phyloP scores from a whole-genome alignment of 441 rosid genomes.

The Arabidopsis hybrid region DNA sequence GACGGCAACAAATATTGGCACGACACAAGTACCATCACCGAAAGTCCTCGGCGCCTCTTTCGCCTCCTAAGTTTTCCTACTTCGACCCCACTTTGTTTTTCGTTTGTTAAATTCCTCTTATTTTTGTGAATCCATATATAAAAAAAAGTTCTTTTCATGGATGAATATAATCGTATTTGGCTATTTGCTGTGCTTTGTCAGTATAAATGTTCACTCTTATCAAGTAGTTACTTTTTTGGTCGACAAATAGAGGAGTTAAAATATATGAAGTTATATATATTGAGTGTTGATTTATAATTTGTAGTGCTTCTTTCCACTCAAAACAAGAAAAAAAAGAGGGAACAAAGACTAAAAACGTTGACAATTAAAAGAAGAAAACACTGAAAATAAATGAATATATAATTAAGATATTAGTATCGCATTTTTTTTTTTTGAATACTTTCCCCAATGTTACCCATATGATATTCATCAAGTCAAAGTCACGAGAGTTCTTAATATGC shows the following conservation, averaged over 20 bases:
- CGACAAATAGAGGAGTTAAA: conserved; percentile 11
- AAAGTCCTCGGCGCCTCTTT: conserved; percentile 36
- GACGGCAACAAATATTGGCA: conserved; percentile 30
- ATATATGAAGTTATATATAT: background rate
- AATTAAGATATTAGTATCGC: background rate
- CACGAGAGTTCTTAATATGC: conserved; percentile 1
- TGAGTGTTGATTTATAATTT: conserved; percentile 11
- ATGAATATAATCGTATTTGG: background rate
- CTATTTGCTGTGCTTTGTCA: background rate
- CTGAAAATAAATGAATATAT: background rate
- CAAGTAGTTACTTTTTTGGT: background rate
- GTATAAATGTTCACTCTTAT: background rate
- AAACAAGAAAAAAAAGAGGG: background rate
- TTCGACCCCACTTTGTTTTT: conserved; percentile 22
- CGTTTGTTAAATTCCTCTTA: background rate
- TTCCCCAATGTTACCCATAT: conserved; percentile 2
- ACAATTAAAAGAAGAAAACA: background rate
- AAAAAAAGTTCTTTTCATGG: background rate
- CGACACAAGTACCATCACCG: conserved; percentile 45
- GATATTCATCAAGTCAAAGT: conserved; percentile 14
- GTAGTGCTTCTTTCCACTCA: conserved; percentile 19
- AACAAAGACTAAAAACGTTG: background rate
- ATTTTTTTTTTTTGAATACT: conserved; percentile 1
- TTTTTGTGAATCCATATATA: background rate
- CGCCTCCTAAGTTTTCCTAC: conserved; percentile 34